A percentile compares a stretch with the other conserved stretches of the same genome.
phyloP scores from a whole-genome alignment of 371 early-diverging fungal species.

The Mortierella sp. region DNA sequence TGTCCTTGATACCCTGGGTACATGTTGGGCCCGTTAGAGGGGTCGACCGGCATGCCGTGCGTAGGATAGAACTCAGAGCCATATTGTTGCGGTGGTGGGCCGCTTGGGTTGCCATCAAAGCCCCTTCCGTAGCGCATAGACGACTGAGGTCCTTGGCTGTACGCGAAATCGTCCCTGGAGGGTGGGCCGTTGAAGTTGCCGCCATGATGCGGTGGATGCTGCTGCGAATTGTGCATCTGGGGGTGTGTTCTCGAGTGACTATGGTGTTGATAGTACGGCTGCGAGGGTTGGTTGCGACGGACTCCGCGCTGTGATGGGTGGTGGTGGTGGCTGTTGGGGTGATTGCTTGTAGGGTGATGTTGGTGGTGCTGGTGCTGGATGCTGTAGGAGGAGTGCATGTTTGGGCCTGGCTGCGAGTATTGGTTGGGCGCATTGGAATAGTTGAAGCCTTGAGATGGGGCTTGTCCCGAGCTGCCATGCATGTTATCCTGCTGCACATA shows the following conservation, averaged over 20 bases:
- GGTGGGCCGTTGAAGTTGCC: conserved; percentile 22
- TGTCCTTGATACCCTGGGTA: conserved; percentile 26
- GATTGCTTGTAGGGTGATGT: neutral
- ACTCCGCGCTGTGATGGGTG: conserved; percentile 30
- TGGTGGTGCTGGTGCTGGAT: conserved; percentile 4
- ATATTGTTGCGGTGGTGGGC: conserved; percentile 20
- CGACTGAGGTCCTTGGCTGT: conserved; percentile 19
- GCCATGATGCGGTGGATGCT: conserved; percentile 19
- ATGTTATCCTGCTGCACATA: conserved; percentile 12
- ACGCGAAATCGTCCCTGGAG: conserved; percentile 33
- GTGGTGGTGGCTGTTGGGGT: conserved; percentile 13
- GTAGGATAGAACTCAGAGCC: conserved; percentile 24
- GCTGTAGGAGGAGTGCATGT: conserved; percentile 15
- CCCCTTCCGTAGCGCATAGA: conserved; percentile 25
- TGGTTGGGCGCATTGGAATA: conserved; percentile 15
- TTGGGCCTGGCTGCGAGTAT: conserved; percentile 16
- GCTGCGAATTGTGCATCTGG: conserved; percentile 27
- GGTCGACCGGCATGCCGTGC: conserved; percentile 20
- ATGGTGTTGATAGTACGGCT: conserved; percentile 31
- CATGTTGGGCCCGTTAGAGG: conserved; percentile 11
- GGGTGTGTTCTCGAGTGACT: conserved; percentile 46
- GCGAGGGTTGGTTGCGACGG: conserved; percentile 31
- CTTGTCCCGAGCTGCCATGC: conserved; percentile 15
- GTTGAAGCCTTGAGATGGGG: conserved; percentile 15
- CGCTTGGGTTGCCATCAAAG: conserved; percentile 18